A percentile compares a stretch with the other conserved stretches of the same genome.
phyloP scores from a whole-genome alignment of 331 rosid genomes.

The Spiraea crenata region DNA sequence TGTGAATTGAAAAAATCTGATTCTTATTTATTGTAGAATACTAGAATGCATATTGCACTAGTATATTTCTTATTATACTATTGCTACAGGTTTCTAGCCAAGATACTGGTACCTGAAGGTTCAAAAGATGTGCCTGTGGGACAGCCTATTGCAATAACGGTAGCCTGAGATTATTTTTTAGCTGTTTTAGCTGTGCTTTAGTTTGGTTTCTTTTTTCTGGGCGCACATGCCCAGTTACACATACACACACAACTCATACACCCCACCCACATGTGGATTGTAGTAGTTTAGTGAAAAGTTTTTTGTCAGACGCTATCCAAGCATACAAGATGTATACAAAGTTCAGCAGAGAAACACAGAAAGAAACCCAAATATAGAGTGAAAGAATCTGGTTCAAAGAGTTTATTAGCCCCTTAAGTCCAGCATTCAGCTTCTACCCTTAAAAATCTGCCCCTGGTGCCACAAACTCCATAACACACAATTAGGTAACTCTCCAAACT shows the following conservation, averaged over 20 bases:
- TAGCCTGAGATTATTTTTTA: conserved; percentile 31
- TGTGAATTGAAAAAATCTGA: neutral
- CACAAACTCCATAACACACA: neutral
- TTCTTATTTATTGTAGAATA: conserved; percentile 9
- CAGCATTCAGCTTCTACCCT: neutral
- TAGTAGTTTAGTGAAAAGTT: neutral
- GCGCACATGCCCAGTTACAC: neutral
- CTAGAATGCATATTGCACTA: neutral
- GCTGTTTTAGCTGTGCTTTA: conserved; percentile 16
- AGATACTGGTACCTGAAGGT: conserved; percentile 89
- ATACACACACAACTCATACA: neutral
- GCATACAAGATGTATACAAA: neutral
- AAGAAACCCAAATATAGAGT: neutral
- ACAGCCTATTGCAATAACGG: conserved; percentile 91
- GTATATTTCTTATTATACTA: conserved; percentile 16
- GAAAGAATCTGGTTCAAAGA: neutral
- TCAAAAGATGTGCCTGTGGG: conserved; percentile 95
- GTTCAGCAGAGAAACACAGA: neutral
- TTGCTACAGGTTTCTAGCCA: conserved; percentile 72
- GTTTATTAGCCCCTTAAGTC: neutral
- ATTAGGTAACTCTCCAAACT: neutral
- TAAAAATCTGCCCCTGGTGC: neutral
- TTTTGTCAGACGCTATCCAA: neutral
- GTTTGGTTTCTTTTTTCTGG: neutral
- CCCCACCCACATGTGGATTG: neutral